Percentiles rank a stretch among this genome's conserved stretches.
These are phyloP conservation scores for Allodekkera sacchari DNA, from an alignment of 805 yeast genomes.

Conservation along the genomic window DNA sequence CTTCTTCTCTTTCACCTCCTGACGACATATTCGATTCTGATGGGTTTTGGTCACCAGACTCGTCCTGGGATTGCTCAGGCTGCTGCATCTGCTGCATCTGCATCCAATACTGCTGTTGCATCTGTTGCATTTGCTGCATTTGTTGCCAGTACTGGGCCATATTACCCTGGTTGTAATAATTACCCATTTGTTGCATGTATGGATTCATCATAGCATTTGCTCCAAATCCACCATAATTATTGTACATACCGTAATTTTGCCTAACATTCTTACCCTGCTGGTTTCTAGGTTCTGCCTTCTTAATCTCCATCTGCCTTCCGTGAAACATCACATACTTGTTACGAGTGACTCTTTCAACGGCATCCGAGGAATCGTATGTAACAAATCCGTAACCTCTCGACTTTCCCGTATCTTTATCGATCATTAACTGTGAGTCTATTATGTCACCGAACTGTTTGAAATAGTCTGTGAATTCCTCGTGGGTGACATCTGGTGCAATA, in stretches of 20 bases:
- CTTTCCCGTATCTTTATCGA: slow-evolving; percentile 94
- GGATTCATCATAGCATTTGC: slow-evolving; percentile 20
- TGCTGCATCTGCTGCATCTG: slow-evolving; percentile 27
- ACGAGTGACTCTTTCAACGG: slow-evolving; percentile 81
- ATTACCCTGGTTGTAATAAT: slow-evolving; percentile 14
- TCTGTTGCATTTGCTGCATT: slow-evolving; percentile 52
- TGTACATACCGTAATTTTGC: slow-evolving; percentile 1
- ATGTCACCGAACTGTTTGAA: slow-evolving; percentile 85
- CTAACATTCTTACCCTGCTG: slow-evolving; percentile 33
- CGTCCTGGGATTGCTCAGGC: slow-evolving; percentile 14
- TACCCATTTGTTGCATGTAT: slow-evolving; percentile 25
- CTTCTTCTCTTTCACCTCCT: slow-evolving; percentile 1
- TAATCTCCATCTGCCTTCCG: slow-evolving; percentile 79
- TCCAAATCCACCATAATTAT: background rate
- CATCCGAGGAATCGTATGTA: slow-evolving; percentile 89
- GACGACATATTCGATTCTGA: too few species aligned
- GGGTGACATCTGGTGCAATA: slow-evolving; percentile 87
- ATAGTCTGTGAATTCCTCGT: slow-evolving; percentile 78
- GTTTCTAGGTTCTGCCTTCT: slow-evolving; percentile 77
- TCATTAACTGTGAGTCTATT: slow-evolving; percentile 93
- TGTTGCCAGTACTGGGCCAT: slow-evolving; percentile 53
- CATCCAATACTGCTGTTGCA: slow-evolving; percentile 27
- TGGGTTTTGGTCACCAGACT: too few species aligned
- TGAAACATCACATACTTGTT: slow-evolving; percentile 76
- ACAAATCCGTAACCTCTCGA: slow-evolving; percentile 97